Evolutionary conservation across 345 rosid genomes (phyloP), one percentile per base, ranked within the genome.

Genomic region (Viola odorata): DNA sequence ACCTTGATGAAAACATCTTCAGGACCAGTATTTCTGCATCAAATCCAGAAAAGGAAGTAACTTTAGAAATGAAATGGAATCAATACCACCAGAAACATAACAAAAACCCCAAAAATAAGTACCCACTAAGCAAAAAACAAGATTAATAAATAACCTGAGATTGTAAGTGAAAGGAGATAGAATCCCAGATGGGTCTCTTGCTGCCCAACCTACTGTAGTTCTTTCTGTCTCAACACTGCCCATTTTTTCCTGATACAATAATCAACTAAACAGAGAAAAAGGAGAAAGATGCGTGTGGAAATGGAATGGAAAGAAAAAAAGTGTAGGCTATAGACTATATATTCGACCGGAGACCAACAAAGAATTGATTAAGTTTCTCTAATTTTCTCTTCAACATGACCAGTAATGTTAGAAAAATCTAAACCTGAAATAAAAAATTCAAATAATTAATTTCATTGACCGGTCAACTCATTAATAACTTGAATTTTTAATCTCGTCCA

Each of bases 191-290:
- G 77, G 64, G 62, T 85, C 87, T 51, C 57, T 76, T 7, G 90
- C 87, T n/a, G 84, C 87, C 82, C 75, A 85, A 45, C 84, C 90
- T 3, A 69, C 15, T 37, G 70, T 65, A 12, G 68, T 75, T 73
- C 69, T 78, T 65, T 80, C 85, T 4, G 51, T 58, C 53, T 58
- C 69, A 58, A 61, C 44, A 48, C 55, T 42, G 7, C 59, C 70
- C 75, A 71, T 71, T 45, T 5, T 45, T 23, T 40, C 36, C 14
- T 14, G 58, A 55, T 8, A 55, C 16, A 55, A 12, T 4, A 12
- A 16, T 23, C 32, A 23, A 23, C 32, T 23, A 23, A 17, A 61
- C 41, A 23, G n/a, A 10, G 14, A 13, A 10, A 37, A 2, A 37
- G 8, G 44, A 37, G 42, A 38, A 42, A 38, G 40, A 37, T 9